Conservation (phyloP, 352 stramenopile species). For the Pythium dissimile region DNA sequence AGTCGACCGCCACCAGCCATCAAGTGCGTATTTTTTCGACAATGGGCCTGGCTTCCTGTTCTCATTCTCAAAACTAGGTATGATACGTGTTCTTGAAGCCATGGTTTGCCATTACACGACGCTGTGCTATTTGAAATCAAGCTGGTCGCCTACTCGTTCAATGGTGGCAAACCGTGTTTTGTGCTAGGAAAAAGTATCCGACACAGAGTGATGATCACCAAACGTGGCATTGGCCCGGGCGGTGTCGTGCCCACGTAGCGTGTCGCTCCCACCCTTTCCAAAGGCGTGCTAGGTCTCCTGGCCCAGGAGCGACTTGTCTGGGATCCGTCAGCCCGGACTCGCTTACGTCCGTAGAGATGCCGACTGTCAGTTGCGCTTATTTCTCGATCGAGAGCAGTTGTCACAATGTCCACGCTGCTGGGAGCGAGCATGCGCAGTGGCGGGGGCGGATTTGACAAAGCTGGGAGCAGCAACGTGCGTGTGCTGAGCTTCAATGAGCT, state of each 20-base stretch:
- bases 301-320: neutral
- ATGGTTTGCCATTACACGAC: neutral
- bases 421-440: neutral
- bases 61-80: neutral
- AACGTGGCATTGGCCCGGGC: conserved; percentile 2
- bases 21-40: conserved; percentile 14
- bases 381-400: neutral
- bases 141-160: no score
- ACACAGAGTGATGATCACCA: neutral
- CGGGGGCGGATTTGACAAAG: no score
- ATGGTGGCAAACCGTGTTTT: neutral
- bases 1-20: neutral
- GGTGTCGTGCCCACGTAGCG: conserved; percentile 1
- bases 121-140: neutral
- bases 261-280: conserved; percentile 3
- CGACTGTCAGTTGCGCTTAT: neutral
- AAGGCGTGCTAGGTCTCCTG: neutral
- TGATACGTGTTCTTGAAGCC: neutral
- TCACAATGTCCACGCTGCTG: conserved; percentile 1
- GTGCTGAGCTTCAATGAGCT: conserved; percentile 15
- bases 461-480: neutral
- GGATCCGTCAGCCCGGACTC: no score
- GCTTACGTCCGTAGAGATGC: no score
- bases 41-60: neutral
- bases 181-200: neutral